These are phyloP conservation scores for Dalbergia cochinchinensis DNA, from an alignment of 306 rosid species.

Conservation along the genomic window DNA sequence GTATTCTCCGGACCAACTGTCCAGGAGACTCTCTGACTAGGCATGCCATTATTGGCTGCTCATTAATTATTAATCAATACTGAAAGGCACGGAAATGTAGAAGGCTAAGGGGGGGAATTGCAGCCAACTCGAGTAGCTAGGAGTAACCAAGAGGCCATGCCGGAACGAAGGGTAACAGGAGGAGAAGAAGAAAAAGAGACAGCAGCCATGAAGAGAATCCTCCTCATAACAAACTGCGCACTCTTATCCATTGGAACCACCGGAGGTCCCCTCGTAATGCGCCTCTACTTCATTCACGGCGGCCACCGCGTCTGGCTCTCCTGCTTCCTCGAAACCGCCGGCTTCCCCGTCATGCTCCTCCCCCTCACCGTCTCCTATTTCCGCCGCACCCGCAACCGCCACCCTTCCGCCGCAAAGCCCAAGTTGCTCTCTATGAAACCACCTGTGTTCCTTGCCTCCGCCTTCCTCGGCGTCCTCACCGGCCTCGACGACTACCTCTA, in stretches of 20 bases:
- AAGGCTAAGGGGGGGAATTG: no score
- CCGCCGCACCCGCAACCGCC: constrained; percentile 42
- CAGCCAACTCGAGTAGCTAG: no score
- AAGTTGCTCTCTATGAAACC: constrained; percentile 48
- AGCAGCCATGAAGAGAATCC: constrained; percentile 40
- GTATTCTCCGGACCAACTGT: no score
- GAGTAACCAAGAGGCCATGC: not conserved
- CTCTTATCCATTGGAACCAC: constrained; percentile 55
- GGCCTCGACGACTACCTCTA: constrained; percentile 75
- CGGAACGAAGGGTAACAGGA: constrained; percentile 8
- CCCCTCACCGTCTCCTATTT: constrained; percentile 56
- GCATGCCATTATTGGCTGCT: no score
- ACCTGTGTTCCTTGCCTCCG: constrained; percentile 53
- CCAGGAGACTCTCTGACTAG: no score
- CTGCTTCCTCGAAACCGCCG: constrained; percentile 69
- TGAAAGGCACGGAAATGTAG: no score
- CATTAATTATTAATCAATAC: no score
- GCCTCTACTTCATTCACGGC: constrained; percentile 83
- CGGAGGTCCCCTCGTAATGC: constrained; percentile 74
- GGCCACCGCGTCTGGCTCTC: constrained; percentile 81
- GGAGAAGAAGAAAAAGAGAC: not conserved
- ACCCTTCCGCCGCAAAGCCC: not conserved
- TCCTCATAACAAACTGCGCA: constrained; percentile 57
- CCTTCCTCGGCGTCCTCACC: constrained; percentile 60
- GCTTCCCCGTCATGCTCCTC: constrained; percentile 67